phyloP scores from a whole-genome alignment of 2,329 filamentous ascomycete genomes.

The Xylariaceae sp. region DNA sequence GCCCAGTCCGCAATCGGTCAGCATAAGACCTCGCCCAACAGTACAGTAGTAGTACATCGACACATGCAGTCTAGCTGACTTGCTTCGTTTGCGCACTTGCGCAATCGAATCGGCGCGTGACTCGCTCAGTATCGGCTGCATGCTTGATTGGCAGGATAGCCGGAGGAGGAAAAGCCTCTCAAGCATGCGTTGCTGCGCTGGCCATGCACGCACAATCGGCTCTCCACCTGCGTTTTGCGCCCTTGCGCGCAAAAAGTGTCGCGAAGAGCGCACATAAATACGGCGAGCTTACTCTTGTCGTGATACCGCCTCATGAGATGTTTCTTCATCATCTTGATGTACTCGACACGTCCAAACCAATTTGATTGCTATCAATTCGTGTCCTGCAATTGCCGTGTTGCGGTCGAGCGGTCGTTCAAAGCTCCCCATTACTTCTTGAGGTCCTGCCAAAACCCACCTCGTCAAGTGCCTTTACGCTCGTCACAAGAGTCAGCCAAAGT shows the following conservation, averaged over 20 bases:
- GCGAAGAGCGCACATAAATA: not conserved
- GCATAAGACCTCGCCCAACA: no score
- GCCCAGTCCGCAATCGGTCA: no score
- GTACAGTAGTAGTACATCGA: no score
- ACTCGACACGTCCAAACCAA: not conserved
- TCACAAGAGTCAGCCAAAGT: no score
- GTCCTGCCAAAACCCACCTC: no score
- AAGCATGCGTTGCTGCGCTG: conserved; percentile 1
- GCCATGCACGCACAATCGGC: conserved; percentile 5
- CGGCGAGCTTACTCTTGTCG: conserved; percentile 10
- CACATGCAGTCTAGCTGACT: no score
- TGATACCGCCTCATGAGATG: not conserved
- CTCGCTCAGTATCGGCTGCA: conserved; percentile 13
- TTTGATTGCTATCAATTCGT: conserved; percentile 1
- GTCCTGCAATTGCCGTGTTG: not conserved
- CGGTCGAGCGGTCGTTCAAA: no score
- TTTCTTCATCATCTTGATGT: no score
- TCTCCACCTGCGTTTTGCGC: conserved; percentile 24
- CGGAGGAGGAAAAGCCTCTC: not conserved
- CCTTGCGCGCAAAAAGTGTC: conserved; percentile 18
- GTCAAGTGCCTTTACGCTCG: no score
- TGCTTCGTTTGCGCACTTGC: no score
- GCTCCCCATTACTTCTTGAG: no score
- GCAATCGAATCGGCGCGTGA: no score
- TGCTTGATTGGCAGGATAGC: conserved; percentile 19